Evolutionary conservation across 306 rosid species (phyloP), one percentile per base, ranked within the genome.

Genomic region (Rubus idaeus): DNA sequence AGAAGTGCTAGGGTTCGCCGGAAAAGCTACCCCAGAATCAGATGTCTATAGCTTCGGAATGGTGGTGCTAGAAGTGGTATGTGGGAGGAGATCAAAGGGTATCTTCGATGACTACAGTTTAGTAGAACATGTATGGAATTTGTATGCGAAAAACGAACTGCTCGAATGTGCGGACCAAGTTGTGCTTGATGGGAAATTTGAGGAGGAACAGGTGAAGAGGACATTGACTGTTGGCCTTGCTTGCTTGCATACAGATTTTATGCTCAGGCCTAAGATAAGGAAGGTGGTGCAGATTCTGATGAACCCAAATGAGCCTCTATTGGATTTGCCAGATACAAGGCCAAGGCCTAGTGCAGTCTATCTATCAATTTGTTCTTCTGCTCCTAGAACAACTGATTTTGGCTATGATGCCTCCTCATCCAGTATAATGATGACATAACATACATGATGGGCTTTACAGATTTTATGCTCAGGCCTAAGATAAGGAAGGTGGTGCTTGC

Each of bases 21-120:
- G 88, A 1, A 89, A 84, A 44, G 91, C 90, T 0, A 85, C 84
- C 1, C 87, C 82, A 1, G 86, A 87, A 16, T 85, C 90, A 14
- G 91, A 86, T 76, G 85, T 89, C 8, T 89, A 84, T 61, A 87
- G 90, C 74, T 87, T 85, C 53, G 94, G 89, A 1, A 80, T 87
- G 83, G 90, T 89, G 40, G 84, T 84, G 13, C 84, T 89, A 23
- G 91, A 89, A 84, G 82, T 89, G n/a, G 71, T 79, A 49, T 86
- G 91, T 42, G 94, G 90, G 35, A 87, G 77, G 64, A 84, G 91
- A 67, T 80, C 91, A 41, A 89, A 75, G 68, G 81, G 82, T 0
- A 45, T 80, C 5, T 52, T 71, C 73, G 86, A 74, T 37, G 88
- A 86, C 14, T 76, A 68, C 30, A 84, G 88, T 62, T 78, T 89